These are phyloP conservation scores for Neonectria neomacrospora DNA, from an alignment of 2,329 filamentous ascomycete species.

Conservation along the genomic window DNA sequence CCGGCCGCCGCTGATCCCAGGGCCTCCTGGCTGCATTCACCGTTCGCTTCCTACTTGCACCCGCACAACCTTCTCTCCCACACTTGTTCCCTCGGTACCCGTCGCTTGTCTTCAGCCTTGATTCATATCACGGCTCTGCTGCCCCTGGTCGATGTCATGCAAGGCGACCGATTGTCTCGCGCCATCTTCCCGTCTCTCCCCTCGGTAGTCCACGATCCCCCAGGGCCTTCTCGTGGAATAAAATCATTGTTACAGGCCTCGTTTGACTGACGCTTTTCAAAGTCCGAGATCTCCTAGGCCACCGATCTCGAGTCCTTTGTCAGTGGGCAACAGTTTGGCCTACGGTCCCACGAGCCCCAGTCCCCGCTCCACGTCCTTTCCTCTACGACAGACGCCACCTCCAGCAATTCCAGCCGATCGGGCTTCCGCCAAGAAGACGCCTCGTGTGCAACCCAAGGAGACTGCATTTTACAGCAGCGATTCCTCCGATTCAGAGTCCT, in stretches of 20 bases:
- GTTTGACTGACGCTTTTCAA: constrained; percentile 37
- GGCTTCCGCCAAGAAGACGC: constrained; percentile 27
- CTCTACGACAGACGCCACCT: constrained; percentile 44
- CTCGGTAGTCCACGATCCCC: constrained; percentile 28
- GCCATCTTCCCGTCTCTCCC: constrained; percentile 37
- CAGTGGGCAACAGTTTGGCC: constrained; percentile 54
- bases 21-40: constrained; percentile 39
- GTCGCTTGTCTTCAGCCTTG: constrained; percentile 26
- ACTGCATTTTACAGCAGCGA: constrained; percentile 52
- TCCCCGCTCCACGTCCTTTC: constrained; percentile 43
- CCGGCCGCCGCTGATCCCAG: constrained; percentile 34
- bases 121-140: constrained; percentile 22
- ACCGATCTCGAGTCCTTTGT: constrained; percentile 62
- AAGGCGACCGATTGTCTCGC: constrained; percentile 38
- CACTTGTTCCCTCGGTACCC: constrained; percentile 32
- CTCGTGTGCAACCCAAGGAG: constrained; percentile 32
- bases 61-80: constrained; percentile 40
- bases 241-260: constrained; percentile 26
- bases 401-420: constrained; percentile 33
- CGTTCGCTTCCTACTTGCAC: constrained; percentile 40
- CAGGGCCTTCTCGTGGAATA: constrained; percentile 44
- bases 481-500: constrained; percentile 50
- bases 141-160: constrained; percentile 37
- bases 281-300: constrained; percentile 59
- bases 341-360: constrained; percentile 57